Percentiles rank a stretch among this genome's conserved stretches.
Conservation (phyloP, 2,329 filamentous ascomycete genomes). For the Exutisphaerella laricina region DNA sequence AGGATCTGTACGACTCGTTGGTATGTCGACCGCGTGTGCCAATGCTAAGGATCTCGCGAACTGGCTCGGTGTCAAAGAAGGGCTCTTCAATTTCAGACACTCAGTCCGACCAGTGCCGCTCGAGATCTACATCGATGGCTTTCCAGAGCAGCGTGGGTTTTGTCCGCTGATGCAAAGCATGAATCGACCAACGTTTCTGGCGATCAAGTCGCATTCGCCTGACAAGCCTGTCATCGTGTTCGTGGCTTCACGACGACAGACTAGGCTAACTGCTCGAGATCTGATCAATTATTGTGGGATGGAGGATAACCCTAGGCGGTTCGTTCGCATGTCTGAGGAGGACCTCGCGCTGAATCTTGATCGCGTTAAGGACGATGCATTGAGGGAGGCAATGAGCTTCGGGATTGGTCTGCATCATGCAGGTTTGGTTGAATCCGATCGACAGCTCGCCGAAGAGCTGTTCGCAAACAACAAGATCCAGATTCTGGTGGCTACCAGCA, state of each 20-base stretch:
- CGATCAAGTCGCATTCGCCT: slow-evolving; percentile 93
- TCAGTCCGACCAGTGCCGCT: slow-evolving; percentile 93
- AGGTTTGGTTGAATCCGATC: slow-evolving; percentile 89
- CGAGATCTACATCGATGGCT: slow-evolving; percentile 96
- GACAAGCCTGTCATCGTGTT: slow-evolving; percentile 98
- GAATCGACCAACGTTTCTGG: slow-evolving; percentile 94
- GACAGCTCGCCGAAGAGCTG: slow-evolving; percentile 84
- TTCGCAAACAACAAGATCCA: slow-evolving; percentile 98
- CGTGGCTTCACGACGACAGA: slow-evolving; percentile 91
- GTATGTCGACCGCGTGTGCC: slow-evolving; percentile 99
- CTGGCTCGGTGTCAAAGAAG: slow-evolving; percentile 95
- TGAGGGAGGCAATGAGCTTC: slow-evolving; percentile 92
- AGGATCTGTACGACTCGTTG: slow-evolving; percentile 78
- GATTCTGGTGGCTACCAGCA: slow-evolving; percentile 91
- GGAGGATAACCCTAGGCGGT: slow-evolving; percentile 93
- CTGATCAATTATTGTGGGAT: slow-evolving; percentile 96
- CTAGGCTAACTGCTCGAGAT: slow-evolving; percentile 88
- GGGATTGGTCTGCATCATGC: slow-evolving; percentile 97
- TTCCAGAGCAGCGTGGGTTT: slow-evolving; percentile 90
- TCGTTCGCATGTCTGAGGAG: slow-evolving; percentile 90
- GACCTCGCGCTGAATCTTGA: slow-evolving; percentile 83
- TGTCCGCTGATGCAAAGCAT: slow-evolving; percentile 98
- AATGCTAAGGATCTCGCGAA: slow-evolving; percentile 92
- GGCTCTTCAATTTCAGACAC: slow-evolving; percentile 92
- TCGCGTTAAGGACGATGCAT: slow-evolving; percentile 84